A percentile compares a stretch with the other conserved stretches of the same genome.
phyloP scores from a whole-genome alignment of 2,329 filamentous ascomycete species.

The Alternaria burnsii region DNA sequence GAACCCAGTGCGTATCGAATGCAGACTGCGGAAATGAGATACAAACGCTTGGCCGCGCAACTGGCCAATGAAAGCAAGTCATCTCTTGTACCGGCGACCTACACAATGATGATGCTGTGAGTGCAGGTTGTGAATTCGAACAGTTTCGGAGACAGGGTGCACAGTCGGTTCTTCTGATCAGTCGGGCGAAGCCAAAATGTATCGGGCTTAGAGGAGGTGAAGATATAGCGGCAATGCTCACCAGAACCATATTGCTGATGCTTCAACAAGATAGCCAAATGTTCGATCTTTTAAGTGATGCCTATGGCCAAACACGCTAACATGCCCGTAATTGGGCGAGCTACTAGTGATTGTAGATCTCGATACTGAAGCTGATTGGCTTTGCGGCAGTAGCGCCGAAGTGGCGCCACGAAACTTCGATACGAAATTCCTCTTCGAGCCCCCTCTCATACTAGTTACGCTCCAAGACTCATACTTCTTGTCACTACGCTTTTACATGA shows the following conservation, averaged over 20 bases:
- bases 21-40: background rate
- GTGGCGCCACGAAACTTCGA: slow-evolving; percentile 5
- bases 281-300: background rate
- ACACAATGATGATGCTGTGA: background rate
- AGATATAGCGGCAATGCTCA: background rate
- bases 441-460: background rate
- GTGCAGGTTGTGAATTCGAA: background rate
- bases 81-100: background rate
- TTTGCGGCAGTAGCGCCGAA: background rate
- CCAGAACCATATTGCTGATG: background rate
- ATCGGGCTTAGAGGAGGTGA: background rate
- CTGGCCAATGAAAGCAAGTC: background rate
- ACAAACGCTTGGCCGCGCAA: background rate
- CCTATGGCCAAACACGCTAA: slow-evolving; percentile 3
- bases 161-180: background rate
- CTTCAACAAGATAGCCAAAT: background rate
- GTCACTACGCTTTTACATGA: background rate
- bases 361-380: slow-evolving; percentile 1
- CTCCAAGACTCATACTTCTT: background rate
- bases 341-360: background rate
- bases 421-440: slow-evolving; percentile 4
- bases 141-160: background rate
- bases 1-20: background rate
- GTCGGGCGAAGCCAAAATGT: background rate
- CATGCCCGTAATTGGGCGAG: background rate